Base-by-base conservation (phyloP, 2,329 filamentous ascomycete species). In the Neofusicoccum umdonicola region DNA sequence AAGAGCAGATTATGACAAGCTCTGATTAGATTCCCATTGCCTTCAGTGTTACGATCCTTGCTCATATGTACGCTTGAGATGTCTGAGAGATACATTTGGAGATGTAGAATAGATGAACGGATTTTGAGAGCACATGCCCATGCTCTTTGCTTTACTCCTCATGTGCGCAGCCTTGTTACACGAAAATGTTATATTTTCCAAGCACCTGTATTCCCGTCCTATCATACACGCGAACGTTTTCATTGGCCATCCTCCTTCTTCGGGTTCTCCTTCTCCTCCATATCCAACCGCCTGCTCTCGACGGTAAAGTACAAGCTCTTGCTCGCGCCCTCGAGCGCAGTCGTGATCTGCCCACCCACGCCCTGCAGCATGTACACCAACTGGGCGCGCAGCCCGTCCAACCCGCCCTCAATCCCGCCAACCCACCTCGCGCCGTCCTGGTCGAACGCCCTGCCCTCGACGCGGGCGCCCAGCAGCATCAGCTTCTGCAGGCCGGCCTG, bases 371-470 rank as follows among this genome's bases (percentile, higher is more conserved):
- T 86, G 67, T 82, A 81, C 62, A 98, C 88, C 66, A 99, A 83
- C 81, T 96, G 91, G 56, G 88, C 89, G 69, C 92, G 85, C 72
- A 99, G 81, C 4, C 91, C 90, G 44, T 92, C 89, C 68, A 97
- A 76, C 44, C 93, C 92, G 66, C 92, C 92, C 69, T 90, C 83
- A 71, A 98, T 96, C 41, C 89, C 84, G 65, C 92, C 86, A 50
- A 89, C 84, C 89, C 89, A 91, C 72, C 83, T 87, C 34, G 84
- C 82, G 63, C 90, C 90, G 11, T 89, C 87, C 52, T 85, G 78
- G 74, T 97, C 93, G 72, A 97, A 93, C 37, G 92, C 87, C 76
- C 88, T 89, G 67, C 91, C 91, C 74, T 99, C 95, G 35, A 97
- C 86, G 60, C 95, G 85, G 13, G 93, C 93, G 62, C 93, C 95